A percentile compares a stretch with the other conserved stretches of the same genome.
Conservation (phyloP, 2,329 filamentous ascomycete genomes). For the Xylaria hypoxylon region DNA sequence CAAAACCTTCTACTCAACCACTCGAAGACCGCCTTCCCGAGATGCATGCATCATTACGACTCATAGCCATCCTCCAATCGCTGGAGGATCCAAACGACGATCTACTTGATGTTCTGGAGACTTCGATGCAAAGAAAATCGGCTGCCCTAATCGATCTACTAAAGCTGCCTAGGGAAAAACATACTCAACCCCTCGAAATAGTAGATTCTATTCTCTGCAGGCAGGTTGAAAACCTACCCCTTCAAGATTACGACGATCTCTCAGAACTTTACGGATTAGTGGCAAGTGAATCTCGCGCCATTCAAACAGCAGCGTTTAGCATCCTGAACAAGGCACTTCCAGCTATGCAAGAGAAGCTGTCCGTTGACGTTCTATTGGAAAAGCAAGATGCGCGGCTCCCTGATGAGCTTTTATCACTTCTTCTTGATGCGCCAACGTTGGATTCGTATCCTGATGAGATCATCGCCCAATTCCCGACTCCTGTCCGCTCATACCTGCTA, state of each 20-base stretch:
- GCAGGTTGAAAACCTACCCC: constrained; percentile 72
- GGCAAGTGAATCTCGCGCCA: constrained; percentile 76
- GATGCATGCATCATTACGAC: constrained; percentile 77
- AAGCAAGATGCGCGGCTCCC: constrained; percentile 79
- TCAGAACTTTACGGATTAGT: constrained; percentile 80
- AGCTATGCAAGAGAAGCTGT: constrained; percentile 80
- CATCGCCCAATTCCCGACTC: constrained; percentile 75
- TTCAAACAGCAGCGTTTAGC: constrained; percentile 84
- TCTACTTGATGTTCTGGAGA: constrained; percentile 77
- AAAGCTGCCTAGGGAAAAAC: constrained; percentile 59
- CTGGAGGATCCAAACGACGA: constrained; percentile 86
- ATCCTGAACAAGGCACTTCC: constrained; percentile 86
- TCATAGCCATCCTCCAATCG: constrained; percentile 72
- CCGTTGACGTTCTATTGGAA: constrained; percentile 79
- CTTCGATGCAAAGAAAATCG: constrained; percentile 67
- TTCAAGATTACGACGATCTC: constrained; percentile 71
- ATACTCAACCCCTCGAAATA: constrained; percentile 76
- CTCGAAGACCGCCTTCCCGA: constrained; percentile 68
- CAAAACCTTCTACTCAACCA: constrained; percentile 56
- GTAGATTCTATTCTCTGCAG: constrained; percentile 80
- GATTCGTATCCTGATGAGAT: constrained; percentile 74
- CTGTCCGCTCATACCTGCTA: constrained; percentile 82
- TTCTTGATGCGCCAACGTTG: constrained; percentile 80
- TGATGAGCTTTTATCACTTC: constrained; percentile 84
- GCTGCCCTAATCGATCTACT: constrained; percentile 72